A percentile compares a stretch with the other conserved stretches of the same genome.
phyloP scores from a whole-genome alignment of 129 eudicot genomes.

The Ambrosia trifida region DNA sequence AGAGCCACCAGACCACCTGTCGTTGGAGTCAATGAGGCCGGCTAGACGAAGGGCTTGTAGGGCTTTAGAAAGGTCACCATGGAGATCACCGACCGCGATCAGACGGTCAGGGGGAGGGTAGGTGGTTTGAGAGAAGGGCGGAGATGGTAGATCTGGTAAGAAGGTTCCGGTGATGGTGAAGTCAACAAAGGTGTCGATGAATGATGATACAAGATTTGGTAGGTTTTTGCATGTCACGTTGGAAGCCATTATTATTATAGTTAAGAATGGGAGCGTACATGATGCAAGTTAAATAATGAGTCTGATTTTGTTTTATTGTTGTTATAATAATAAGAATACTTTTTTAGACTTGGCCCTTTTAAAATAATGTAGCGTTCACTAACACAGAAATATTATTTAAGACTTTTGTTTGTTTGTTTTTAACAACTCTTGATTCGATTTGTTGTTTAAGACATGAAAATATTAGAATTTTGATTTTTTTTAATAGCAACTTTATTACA shows the following conservation, averaged over 20 bases:
- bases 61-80: slow-evolving; percentile 66
- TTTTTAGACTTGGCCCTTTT: too few relatives aligned
- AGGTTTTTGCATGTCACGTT: slow-evolving; percentile 41
- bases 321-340: too few relatives aligned
- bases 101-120: slow-evolving; percentile 60
- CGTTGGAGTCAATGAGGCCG: slow-evolving; percentile 52
- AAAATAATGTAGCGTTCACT: too few relatives aligned
- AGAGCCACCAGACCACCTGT: slow-evolving; percentile 65
- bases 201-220: slow-evolving; percentile 62
- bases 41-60: slow-evolving; percentile 67
- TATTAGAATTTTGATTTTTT: too few relatives aligned
- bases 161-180: slow-evolving; percentile 66
- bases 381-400: too few relatives aligned
- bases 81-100: slow-evolving; percentile 80
- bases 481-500: too few relatives aligned
- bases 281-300: not conserved
- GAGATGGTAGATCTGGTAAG: slow-evolving; percentile 41
- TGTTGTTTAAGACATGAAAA: too few relatives aligned
- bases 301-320: too few relatives aligned
- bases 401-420: too few relatives aligned
- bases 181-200: slow-evolving; percentile 85
- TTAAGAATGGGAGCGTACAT: not conserved
- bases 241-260: not conserved
- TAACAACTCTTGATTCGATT: too few relatives aligned
- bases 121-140: slow-evolving; percentile 40